A percentile compares a stretch with the other conserved stretches of the same genome.
Evolutionary conservation across 108 stramenopile species (phyloP).

Genomic region (Schizochytrium sp.): DNA sequence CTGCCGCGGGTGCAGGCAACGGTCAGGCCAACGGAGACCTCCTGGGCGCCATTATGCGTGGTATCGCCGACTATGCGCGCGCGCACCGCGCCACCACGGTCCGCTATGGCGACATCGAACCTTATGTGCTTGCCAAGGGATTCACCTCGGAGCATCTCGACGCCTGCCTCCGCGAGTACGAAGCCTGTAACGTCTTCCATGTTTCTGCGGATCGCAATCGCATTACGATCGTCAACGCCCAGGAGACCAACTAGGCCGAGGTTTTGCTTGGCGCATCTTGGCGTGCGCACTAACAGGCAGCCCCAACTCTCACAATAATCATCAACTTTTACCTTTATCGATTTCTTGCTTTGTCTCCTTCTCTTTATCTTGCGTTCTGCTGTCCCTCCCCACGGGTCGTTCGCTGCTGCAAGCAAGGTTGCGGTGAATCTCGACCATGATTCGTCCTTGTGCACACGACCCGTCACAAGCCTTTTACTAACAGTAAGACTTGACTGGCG

Average conservation of each 20-base stretch:
- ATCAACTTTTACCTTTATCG: too few relatives aligned
- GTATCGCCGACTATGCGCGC: conserved; percentile 24
- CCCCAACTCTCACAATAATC: neutral
- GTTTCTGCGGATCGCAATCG: neutral
- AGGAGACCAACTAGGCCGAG: neutral
- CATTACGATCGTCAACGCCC: neutral
- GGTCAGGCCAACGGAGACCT: conserved; percentile 56
- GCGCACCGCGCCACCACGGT: neutral
- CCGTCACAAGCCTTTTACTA: too few relatives aligned
- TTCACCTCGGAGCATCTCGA: conserved; percentile 72
- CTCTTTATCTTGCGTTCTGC: too few relatives aligned
- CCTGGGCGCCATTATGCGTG: conserved; percentile 56
- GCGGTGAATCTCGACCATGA: too few relatives aligned
- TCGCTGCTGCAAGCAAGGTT: too few relatives aligned
- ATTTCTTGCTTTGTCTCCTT: too few relatives aligned
- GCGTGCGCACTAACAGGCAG: neutral
- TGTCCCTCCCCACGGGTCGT: too few relatives aligned
- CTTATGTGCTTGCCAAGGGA: conserved; percentile 75
- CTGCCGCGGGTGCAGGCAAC: conserved; percentile 57
- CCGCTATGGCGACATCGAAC: conserved; percentile 57
- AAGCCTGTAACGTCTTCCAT: conserved; percentile 62
- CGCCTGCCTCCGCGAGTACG: conserved; percentile 71
- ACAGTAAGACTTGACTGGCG: too few relatives aligned
- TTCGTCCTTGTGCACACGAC: too few relatives aligned
- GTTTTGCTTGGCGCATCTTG: too few relatives aligned